Percentiles rank a stretch among this genome's conserved stretches.
Evolutionary conservation across 2,329 filamentous ascomycete species (phyloP).

Genomic region (Penicillium sp.): DNA sequence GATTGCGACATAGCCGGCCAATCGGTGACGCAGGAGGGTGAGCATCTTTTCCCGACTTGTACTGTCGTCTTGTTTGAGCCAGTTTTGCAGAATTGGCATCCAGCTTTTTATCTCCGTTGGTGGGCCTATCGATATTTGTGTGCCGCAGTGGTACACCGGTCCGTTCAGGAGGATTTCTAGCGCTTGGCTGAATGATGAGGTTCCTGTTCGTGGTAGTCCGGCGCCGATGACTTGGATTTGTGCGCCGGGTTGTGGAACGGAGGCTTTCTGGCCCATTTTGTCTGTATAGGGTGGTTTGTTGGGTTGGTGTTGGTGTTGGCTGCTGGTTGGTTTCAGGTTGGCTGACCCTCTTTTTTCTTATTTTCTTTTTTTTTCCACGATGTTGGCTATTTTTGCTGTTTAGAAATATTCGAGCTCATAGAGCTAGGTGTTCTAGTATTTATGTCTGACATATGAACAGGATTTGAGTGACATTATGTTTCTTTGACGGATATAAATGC

Average conservation of each 20-base stretch:
- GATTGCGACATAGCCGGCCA: slow-evolving; percentile 47
- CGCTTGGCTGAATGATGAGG: slow-evolving; percentile 51
- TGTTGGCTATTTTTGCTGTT: background rate
- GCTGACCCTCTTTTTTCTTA: background rate
- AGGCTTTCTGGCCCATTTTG: slow-evolving; percentile 22
- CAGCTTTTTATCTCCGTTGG: slow-evolving; percentile 24
- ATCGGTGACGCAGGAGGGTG: slow-evolving; percentile 8
- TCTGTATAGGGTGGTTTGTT: background rate
- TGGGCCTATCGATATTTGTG: slow-evolving; percentile 29
- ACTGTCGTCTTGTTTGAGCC: slow-evolving; percentile 6
- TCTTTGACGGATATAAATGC: background rate
- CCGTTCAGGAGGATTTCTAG: slow-evolving; percentile 49
- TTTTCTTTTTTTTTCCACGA: background rate
- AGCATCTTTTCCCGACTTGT: slow-evolving; percentile 10
- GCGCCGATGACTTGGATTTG: slow-evolving; percentile 29
- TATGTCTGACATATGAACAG: background rate
- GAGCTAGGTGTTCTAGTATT: too few relatives aligned
- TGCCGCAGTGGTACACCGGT: slow-evolving; percentile 53
- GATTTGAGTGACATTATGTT: background rate
- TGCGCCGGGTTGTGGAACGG: slow-evolving; percentile 16
- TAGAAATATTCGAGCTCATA: background rate
- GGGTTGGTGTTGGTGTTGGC: background rate
- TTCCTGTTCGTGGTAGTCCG: slow-evolving; percentile 48
- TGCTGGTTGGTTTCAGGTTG: background rate
- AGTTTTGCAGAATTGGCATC: slow-evolving; percentile 20